Evolutionary conservation across 768 basidiomycete genomes (phyloP).

Genomic region (Termitomyces titanicus): DNA sequence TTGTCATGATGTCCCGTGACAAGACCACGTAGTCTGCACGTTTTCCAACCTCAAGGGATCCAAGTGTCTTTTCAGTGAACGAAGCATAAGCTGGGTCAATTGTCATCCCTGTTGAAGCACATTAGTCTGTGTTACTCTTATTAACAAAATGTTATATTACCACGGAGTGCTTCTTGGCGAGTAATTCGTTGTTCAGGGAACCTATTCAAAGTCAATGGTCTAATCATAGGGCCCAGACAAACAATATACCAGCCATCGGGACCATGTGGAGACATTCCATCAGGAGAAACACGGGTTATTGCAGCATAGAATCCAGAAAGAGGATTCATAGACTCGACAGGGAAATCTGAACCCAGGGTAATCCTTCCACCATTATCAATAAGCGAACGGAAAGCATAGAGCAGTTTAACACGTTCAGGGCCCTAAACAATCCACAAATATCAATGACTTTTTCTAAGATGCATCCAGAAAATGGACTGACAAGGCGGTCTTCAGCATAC

Average conservation of each 20-base stretch:
- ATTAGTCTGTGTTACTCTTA: not conserved
- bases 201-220: conserved; percentile 36
- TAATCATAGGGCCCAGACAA: not conserved
- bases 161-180: conserved; percentile 72
- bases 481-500: conserved; percentile 81
- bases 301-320: conserved; percentile 87
- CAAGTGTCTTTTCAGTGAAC: conserved; percentile 68
- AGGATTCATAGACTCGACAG: conserved; percentile 86
- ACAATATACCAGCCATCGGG: conserved; percentile 70
- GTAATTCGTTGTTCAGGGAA: conserved; percentile 79
- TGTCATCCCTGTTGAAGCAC: conserved; percentile 63
- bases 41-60: conserved; percentile 78
- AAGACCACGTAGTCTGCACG: conserved; percentile 85
- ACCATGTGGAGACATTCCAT: conserved; percentile 79
- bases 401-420: conserved; percentile 73
- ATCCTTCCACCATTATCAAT: conserved; percentile 63
- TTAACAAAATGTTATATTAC: conserved; percentile 24
- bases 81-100: conserved; percentile 85
- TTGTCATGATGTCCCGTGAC: conserved; percentile 75
- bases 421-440: conserved; percentile 42
- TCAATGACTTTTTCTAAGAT: not conserved
- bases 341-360: conserved; percentile 85
- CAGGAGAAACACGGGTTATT: conserved; percentile 64
- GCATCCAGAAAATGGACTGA: conserved; percentile 27
- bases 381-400: conserved; percentile 84